Conservation (phyloP, 768 basidiomycete genomes). For the Suillus placidus region DNA sequence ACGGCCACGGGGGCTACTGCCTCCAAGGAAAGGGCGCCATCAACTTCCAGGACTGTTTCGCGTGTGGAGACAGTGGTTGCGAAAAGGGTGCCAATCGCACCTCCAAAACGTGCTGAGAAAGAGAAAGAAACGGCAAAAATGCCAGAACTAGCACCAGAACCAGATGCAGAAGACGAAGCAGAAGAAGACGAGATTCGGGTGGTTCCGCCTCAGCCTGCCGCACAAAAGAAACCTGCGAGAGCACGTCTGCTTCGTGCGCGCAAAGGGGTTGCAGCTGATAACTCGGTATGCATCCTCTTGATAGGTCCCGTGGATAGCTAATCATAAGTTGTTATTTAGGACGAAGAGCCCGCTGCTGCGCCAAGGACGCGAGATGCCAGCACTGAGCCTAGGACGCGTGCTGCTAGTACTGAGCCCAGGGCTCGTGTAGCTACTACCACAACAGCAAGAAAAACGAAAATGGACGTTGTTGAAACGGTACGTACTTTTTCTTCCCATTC, state of each 20-base stretch:
- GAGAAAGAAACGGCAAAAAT: slow-evolving; percentile 11
- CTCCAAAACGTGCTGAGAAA: slow-evolving; percentile 5
- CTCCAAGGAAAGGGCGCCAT: not conserved
- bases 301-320: not conserved
- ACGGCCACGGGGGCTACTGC: not conserved
- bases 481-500: not conserved
- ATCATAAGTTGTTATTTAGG: not conserved
- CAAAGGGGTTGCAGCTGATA: slow-evolving; percentile 1
- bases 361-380: slow-evolving; percentile 3
- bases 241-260: not conserved
- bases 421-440: not conserved
- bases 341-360: slow-evolving; percentile 10
- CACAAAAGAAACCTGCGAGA: not conserved
- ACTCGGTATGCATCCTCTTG: not conserved
- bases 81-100: slow-evolving; percentile 9
- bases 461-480: not conserved
- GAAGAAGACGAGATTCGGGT: not conserved
- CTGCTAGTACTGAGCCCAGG: slow-evolving; percentile 5
- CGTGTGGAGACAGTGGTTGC: slow-evolving; percentile 1
- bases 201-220: not conserved
- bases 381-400: not conserved
- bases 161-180: not conserved
- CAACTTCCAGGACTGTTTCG: not conserved
- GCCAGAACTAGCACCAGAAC: not conserved
- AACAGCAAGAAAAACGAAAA: slow-evolving; percentile 1